phyloP scores from a whole-genome alignment of 805 yeast genomes.

The Ogataea ganodermae region DNA sequence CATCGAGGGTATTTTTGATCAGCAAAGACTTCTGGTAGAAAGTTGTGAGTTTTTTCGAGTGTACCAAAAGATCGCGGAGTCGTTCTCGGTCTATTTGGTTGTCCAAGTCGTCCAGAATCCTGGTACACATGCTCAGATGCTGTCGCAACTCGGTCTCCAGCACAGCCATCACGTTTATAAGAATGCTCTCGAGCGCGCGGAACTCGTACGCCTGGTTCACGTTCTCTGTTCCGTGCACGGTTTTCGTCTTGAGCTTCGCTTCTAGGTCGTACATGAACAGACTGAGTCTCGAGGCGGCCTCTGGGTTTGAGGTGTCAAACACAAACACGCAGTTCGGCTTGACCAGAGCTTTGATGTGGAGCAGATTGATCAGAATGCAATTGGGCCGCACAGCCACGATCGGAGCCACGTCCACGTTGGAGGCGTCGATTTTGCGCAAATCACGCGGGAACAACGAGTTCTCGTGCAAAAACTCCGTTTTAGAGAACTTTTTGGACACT shows the following conservation, averaged over 20 bases:
- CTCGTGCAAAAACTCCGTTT: conserved; percentile 66
- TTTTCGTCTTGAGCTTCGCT: conserved; percentile 55
- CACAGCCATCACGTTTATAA: conserved; percentile 77
- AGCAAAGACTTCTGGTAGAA: conserved; percentile 76
- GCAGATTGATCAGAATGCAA: conserved; percentile 77
- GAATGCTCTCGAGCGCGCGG: conserved; percentile 77
- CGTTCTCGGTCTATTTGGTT: conserved; percentile 76
- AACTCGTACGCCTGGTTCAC: conserved; percentile 69
- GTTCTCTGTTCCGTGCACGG: conserved; percentile 30
- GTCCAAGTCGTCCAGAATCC: conserved; percentile 69
- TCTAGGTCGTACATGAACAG: conserved; percentile 84
- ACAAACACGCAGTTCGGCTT: conserved; percentile 76
- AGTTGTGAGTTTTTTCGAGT: conserved; percentile 67
- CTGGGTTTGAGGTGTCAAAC: conserved; percentile 69
- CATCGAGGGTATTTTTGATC: conserved; percentile 81
- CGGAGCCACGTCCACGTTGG: conserved; percentile 81
- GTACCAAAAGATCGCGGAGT: conserved; percentile 69
- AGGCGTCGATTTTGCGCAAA: conserved; percentile 76
- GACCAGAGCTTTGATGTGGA: conserved; percentile 89
- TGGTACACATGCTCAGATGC: conserved; percentile 59
- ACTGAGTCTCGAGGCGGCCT: conserved; percentile 71
- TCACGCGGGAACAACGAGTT: conserved; percentile 85
- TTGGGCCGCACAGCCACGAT: conserved; percentile 76
- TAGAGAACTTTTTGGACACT: conserved; percentile 71
- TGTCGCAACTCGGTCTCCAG: conserved; percentile 73